Base-by-base conservation (phyloP, 805 yeast genomes). In the Lipomyces oligophaga region DNA sequence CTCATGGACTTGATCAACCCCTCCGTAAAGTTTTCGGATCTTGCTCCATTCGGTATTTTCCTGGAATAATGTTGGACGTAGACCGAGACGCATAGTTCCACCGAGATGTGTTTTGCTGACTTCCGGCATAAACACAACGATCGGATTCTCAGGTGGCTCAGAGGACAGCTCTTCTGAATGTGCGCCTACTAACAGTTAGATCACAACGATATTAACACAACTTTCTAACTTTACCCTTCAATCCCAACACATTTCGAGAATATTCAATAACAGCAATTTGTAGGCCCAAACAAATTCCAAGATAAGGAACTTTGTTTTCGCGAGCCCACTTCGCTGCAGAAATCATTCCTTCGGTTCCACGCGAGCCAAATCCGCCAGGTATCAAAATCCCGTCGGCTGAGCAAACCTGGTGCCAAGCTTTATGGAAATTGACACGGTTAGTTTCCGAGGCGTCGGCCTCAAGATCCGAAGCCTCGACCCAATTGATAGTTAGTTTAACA, bases 331-430 rank as follows among this genome's bases (percentile, higher is more conserved):
- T 83, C 45, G 97, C 95, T 50, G 97, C 98, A 31, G 85, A 72
- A 65, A 93, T 75, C 99, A 93, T 93, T 60, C 98, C 99, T 71
- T 93, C 97, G 49, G 87, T 86, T 70, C 99, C 99, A 68, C 99
- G 83, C 40, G 79, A 70, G 49, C 99, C 99, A 63, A 93, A 93
- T 1, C 99, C 99, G 64, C 99, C 99, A 32, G 99, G 98, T 47
- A 93, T 96, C 49, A 93, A 76, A 55, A 93, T 84, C 68, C 98
- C 97, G 67, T 93, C 96, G 21, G 97, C 96, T 61, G 83, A 80
- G 66, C 95, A 85, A 56, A 93, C 81, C 58, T 76, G 72, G 61
- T 87, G 90, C 99, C 98, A 93, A 43, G 97, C 96, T 67, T 84
- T 83, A 68, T 90, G 96, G 74, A 84, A 89, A 60, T 79, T 78